These are phyloP conservation scores for Fraxinus dipetala DNA, from an alignment of 305 asterid species.

Conservation along the genomic window DNA sequence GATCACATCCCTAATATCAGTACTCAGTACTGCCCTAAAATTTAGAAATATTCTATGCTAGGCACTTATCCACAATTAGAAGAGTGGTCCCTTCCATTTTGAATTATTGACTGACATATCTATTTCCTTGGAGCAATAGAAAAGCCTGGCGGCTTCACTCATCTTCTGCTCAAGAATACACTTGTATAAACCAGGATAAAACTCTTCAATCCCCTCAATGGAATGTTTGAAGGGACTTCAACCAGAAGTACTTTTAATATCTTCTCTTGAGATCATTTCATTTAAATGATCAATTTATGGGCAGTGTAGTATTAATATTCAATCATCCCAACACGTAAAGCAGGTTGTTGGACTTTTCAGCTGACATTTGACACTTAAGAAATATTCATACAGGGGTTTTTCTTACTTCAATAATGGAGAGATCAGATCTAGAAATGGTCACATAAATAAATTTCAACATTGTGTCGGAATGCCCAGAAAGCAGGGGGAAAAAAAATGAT, in stretches of 20 bases:
- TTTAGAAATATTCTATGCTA: neutral
- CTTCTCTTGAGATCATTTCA: neutral
- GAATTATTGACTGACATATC: neutral
- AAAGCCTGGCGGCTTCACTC: neutral
- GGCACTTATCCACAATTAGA: neutral
- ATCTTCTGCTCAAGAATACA: neutral
- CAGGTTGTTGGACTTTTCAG: neutral
- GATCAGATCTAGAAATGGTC: slow-evolving; percentile 1
- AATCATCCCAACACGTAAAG: neutral
- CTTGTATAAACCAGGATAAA: neutral
- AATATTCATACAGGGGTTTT: neutral
- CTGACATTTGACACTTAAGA: neutral
- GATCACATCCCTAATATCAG: neutral
- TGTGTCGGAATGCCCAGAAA: neutral
- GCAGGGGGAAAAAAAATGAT: neutral
- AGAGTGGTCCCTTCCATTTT: neutral
- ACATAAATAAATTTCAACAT: slow-evolving; percentile 1
- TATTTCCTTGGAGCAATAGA: neutral
- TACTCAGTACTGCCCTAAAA: neutral
- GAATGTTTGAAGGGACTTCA: neutral
- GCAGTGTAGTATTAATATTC: neutral
- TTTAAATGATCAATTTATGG: neutral
- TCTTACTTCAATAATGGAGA: neutral
- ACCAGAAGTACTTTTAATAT: neutral
- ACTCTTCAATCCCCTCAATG: neutral